Evolutionary conservation across 768 basidiomycete species (phyloP).

Genomic region (Sarcomyxa edulis): DNA sequence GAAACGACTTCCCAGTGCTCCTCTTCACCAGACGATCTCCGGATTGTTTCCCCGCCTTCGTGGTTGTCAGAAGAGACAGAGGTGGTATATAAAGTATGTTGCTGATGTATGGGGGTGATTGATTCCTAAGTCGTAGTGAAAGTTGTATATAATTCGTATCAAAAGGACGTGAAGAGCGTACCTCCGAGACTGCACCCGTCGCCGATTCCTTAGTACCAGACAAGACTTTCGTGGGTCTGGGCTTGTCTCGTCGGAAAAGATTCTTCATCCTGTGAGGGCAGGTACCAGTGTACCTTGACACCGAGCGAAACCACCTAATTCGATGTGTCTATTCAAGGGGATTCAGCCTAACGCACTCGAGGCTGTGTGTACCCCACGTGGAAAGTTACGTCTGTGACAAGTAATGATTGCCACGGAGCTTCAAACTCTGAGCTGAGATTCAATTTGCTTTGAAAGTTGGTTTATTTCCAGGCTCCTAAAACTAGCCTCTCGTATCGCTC

Average conservation of each 20-base stretch:
- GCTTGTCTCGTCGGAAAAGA: constrained; percentile 10
- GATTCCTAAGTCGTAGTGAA: neutral
- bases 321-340: too few relatives aligned
- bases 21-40: constrained; percentile 9
- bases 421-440: too few relatives aligned
- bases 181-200: constrained; percentile 6
- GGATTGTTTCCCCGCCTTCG: neutral
- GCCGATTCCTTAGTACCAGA: constrained; percentile 5
- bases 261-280: constrained; percentile 10
- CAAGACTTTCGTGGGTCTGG: constrained; percentile 6
- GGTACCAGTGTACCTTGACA: too few relatives aligned
- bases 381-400: too few relatives aligned
- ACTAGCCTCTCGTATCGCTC: too few relatives aligned
- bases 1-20: constrained; percentile 11
- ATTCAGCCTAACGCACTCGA: too few relatives aligned
- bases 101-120: constrained; percentile 3
- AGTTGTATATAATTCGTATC: neutral
- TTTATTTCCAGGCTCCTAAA: too few relatives aligned
- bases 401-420: too few relatives aligned
- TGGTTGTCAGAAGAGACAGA: neutral
- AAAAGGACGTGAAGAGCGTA: neutral
- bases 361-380: too few relatives aligned
- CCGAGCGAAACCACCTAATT: too few relatives aligned
- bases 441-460: too few relatives aligned
- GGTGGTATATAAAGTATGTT: neutral